Evolutionary conservation across 306 rosid genomes (phyloP).

Genomic region (Corylus heterophylla): DNA sequence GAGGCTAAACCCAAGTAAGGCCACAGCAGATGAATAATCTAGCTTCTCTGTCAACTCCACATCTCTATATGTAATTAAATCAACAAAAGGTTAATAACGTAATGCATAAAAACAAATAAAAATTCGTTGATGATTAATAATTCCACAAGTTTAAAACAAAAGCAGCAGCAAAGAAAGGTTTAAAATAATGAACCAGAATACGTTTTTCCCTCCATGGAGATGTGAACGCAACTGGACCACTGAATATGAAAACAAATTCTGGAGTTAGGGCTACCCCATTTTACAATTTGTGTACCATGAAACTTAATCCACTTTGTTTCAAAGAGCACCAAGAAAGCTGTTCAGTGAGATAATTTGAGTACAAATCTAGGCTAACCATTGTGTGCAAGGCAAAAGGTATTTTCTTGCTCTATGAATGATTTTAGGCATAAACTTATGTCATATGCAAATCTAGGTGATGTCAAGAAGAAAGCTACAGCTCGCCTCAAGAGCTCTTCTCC

Average conservation of each 20-base stretch:
- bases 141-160: not conserved
- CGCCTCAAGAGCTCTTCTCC: not conserved
- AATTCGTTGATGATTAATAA: not conserved
- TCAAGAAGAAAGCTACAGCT: not conserved
- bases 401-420: not conserved
- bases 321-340: not conserved
- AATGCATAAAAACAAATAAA: not conserved
- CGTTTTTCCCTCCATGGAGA: not conserved
- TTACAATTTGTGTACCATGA: not conserved
- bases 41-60: conserved; percentile 94
- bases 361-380: not conserved
- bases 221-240: not conserved
- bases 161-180: not conserved
- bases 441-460: not conserved
- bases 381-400: not conserved
- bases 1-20: conserved; percentile 80
- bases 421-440: not conserved
- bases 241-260: not conserved
- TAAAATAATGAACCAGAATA: not conserved
- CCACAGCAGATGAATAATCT: conserved; percentile 82
- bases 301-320: conserved; percentile 2
- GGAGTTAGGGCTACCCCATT: not conserved
- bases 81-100: not conserved
- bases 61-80: conserved; percentile 54
- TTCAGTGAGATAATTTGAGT: not conserved